Conservation (phyloP, 2,329 filamentous ascomycete species). For the Lachnellula subtilissima region DNA sequence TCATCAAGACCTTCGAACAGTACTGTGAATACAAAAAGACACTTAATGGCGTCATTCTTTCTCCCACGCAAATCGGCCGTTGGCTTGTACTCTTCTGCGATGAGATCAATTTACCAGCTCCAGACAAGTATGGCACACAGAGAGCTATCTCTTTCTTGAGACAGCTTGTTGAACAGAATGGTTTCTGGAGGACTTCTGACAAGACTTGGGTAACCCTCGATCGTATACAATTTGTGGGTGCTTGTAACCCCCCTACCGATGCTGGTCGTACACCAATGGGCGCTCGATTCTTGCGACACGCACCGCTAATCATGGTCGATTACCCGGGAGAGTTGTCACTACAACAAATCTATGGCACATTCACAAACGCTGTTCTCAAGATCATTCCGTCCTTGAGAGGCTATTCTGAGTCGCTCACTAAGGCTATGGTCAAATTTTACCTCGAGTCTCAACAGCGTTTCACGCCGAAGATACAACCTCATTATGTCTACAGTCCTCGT, state of each 20-base stretch:
- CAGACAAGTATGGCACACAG: conserved; percentile 96
- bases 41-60: conserved; percentile 89
- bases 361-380: conserved; percentile 94
- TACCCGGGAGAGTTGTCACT: conserved; percentile 95
- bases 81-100: conserved; percentile 99
- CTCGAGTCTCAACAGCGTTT: conserved; percentile 91
- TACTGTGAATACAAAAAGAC: conserved; percentile 99
- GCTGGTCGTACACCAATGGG: conserved; percentile 93
- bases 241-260: conserved; percentile 97
- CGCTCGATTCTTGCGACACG: conserved; percentile 88
- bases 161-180: conserved; percentile 96
- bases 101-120: conserved; percentile 97
- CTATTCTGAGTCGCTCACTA: conserved; percentile 88
- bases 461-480: conserved; percentile 92
- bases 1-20: conserved; percentile 99
- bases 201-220: conserved; percentile 98
- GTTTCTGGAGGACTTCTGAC: conserved; percentile 97
- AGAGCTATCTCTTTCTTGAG: conserved; percentile 95
- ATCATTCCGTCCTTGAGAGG: conserved; percentile 92
- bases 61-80: conserved; percentile 90
- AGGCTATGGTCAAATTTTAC: conserved; percentile 97
- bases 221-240: conserved; percentile 97
- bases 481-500: conserved; percentile 99
- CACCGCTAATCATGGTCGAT: conserved; percentile 99
- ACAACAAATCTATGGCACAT: conserved; percentile 96